phyloP scores from a whole-genome alignment of 305 asterid species.

The Rubia tinctorum region DNA sequence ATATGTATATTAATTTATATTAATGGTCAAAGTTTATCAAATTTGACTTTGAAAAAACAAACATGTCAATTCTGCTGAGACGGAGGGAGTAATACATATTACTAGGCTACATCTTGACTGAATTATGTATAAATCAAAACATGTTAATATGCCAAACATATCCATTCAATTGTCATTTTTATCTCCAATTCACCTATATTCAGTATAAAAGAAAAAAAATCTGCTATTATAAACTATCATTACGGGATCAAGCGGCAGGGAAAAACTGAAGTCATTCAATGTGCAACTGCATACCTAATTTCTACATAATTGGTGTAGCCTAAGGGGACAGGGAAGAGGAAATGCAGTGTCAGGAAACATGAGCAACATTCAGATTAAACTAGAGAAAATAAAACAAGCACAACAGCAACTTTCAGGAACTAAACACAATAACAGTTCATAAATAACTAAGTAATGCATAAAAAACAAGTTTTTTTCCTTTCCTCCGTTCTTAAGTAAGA shows the following conservation, averaged over 20 bases:
- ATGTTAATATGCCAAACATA: neutral
- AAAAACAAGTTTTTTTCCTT: no score
- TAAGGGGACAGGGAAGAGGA: conserved; percentile 3
- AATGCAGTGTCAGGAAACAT: conserved; percentile 25
- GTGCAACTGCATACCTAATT: conserved; percentile 9
- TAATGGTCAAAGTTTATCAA: no score
- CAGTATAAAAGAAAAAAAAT: neutral
- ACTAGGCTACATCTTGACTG: neutral
- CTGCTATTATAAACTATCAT: neutral
- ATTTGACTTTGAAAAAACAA: no score
- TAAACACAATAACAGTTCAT: no score
- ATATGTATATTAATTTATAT: no score
- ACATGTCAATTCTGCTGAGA: no score
- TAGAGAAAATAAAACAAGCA: conserved; percentile 20
- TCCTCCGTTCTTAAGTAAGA: no score
- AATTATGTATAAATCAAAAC: neutral
- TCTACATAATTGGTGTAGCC: conserved; percentile 9
- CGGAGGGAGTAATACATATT: neutral
- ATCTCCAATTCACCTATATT: neutral
- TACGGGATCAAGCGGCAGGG: neutral
- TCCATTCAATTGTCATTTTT: neutral
- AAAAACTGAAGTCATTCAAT: no score
- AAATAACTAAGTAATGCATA: no score
- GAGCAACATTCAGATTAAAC: conserved; percentile 27
- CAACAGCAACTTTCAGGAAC: no score